Base-by-base conservation (phyloP, 1,139 yeast genomes). In the Zygoascus hellenicus region DNA sequence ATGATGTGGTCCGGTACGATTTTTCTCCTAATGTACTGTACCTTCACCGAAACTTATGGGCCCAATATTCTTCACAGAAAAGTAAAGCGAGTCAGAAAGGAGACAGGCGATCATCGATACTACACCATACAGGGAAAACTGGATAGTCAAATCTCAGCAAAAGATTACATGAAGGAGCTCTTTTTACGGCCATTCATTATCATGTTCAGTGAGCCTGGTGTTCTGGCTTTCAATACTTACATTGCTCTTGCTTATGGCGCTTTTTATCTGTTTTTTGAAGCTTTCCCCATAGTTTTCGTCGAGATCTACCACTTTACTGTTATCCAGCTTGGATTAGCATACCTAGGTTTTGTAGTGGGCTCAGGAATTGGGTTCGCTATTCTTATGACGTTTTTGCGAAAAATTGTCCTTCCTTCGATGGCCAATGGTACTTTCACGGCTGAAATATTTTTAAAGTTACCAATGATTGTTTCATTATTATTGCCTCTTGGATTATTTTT, bases 211-310 rank as follows among this genome's bases (percentile, higher is more conserved):
- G 71, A 67, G 46, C 71, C 70, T 0, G 65, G 65, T 34, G 58
- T 67, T 7, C 47, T 65, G 19, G 53, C 62, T 9, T 56, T 65
- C 35, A 60, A 79, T 55, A 29, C 75, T 17, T 79, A 80, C 59
- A 65, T 76, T 54, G 74, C 82, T 2, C 63, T 80, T 57, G 69
- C 75, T 15, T 80, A 80, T 61, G 73, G 81, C 28, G 63, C 77
- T 31, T 60, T 76, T 59, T 80, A 79, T 58, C 65, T 79, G 43
- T 80, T 76, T 71, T 77, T 80, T 55, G 85, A 80, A 60, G 81
- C 80, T 0, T 75, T 77, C 61, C 85, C 86, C 7, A 69, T 79
- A 44, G 78, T 77, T 1, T 79, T 74, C 53, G 48, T 55, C 9
- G 75, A 67, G 3, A 58, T 68, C 32, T 68, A 75, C 54, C 59